These are phyloP conservation scores for Colletotrichum navitas DNA, from an alignment of 2,329 filamentous ascomycete genomes.

Conservation along the genomic window DNA sequence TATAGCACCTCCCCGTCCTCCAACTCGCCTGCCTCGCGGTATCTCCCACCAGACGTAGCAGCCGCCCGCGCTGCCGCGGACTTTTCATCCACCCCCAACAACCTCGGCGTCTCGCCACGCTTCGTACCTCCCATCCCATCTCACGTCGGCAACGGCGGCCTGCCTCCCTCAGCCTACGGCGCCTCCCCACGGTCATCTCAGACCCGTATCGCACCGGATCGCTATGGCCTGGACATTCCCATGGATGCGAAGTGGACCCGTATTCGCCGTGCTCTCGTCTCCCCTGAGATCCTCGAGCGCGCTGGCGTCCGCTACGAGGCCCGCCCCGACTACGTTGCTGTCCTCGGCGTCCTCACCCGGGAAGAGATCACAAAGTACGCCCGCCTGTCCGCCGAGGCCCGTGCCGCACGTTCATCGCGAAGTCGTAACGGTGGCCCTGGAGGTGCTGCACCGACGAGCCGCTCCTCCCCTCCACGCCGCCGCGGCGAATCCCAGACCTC, in stretches of 20 bases:
- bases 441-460: conserved; percentile 25
- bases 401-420: conserved; percentile 53
- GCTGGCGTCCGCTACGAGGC: conserved; percentile 72
- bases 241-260: conserved; percentile 71
- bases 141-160: conserved; percentile 40
- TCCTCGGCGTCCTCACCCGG: conserved; percentile 67
- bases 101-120: conserved; percentile 55
- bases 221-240: conserved; percentile 68
- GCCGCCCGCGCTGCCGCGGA: conserved; percentile 46
- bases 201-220: conserved; percentile 66
- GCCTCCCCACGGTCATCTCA: conserved; percentile 44
- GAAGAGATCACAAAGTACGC: conserved; percentile 67
- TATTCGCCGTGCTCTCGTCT: conserved; percentile 67
- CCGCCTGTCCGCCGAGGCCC: conserved; percentile 60
- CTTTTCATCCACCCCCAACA: conserved; percentile 52
- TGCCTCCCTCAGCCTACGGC: conserved; percentile 41
- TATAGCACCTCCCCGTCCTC: conserved; percentile 55
- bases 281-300: conserved; percentile 67
- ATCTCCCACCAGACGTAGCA: conserved; percentile 52
- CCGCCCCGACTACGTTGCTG: conserved; percentile 69
- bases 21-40: conserved; percentile 48
- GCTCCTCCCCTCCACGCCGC: conserved; percentile 1
- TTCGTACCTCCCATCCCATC: conserved; percentile 53
- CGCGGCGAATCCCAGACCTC: conserved; percentile 35
- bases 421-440: conserved; percentile 25